phyloP scores from a whole-genome alignment of 2,329 filamentous ascomycete species.

The Hymenoscyphus linearis region DNA sequence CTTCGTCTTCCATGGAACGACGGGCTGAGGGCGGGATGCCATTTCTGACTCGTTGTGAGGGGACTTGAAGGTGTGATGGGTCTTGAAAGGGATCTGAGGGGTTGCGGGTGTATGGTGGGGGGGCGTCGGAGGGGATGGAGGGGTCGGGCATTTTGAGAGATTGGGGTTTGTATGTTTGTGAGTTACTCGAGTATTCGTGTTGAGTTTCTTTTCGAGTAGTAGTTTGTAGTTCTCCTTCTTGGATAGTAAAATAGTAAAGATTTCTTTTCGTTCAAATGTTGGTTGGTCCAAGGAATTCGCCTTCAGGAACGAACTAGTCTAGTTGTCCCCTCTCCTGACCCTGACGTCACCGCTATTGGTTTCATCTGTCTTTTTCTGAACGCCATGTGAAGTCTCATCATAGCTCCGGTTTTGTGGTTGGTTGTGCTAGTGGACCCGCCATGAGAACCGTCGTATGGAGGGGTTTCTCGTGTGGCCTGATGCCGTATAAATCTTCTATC shows the following conservation, averaged over 20 bases:
- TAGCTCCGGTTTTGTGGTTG: background rate
- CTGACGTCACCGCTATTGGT: background rate
- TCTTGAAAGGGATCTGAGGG: slow-evolving; percentile 7
- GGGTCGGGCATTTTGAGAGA: background rate
- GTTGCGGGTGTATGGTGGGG: slow-evolving; percentile 32
- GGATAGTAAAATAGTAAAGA: background rate
- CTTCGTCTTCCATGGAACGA: slow-evolving; percentile 58
- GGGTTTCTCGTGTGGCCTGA: slow-evolving; percentile 10
- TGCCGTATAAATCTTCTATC: slow-evolving; percentile 9
- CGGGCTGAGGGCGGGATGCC: slow-evolving; percentile 47
- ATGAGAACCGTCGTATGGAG: slow-evolving; percentile 21
- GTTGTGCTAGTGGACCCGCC: slow-evolving; percentile 7
- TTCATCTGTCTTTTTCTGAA: background rate
- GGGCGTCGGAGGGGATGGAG: background rate
- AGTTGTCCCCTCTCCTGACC: background rate
- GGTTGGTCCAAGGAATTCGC: background rate
- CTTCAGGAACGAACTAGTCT: background rate
- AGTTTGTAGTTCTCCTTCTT: background rate
- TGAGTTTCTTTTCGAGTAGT: background rate
- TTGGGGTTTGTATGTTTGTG: background rate
- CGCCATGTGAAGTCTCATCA: background rate
- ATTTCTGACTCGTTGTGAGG: slow-evolving; percentile 37
- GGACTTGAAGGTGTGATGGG: slow-evolving; percentile 24
- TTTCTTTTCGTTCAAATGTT: background rate
- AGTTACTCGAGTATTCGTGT: background rate